Base-by-base conservation (phyloP, 163 green algal species). In the Prototheca stagnorum region DNA sequence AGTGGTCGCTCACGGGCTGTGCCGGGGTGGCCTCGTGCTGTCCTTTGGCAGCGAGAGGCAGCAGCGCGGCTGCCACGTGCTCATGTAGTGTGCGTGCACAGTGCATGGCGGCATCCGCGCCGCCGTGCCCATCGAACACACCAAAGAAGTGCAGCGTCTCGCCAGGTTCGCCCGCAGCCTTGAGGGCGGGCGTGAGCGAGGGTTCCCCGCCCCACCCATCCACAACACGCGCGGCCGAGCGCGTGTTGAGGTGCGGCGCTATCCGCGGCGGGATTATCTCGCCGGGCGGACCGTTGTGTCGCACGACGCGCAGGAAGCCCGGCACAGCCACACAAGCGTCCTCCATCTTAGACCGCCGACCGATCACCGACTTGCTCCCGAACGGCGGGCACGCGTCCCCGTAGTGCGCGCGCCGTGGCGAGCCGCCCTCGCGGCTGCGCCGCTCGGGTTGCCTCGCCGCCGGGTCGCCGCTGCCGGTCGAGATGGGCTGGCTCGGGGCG, bases 101-200 rank as follows among this genome's bases (percentile, higher is more conserved):
- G 66, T 92, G 78, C 49, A 83, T 57, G 1, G 84, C 82, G 1
- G 84, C 86, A 43, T 94, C 78, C 5, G 67, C 75, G 24, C 86
- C 86, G 17, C 86, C 86, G 57, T 95, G 86, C 6, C 86, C 86
- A 54, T 95, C 86, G 64, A 92, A 95, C 5, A 95, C 85, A 14
- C 78, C 86, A 49, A 93, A 95, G 46, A 94, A 93, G 65, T 95
- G 85, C n/a, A 94, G 66, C 19, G 70, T 79, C 43, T 90, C 79
- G 24, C 75, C 54, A n/a, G n/a, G n/a, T n/a, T n/a, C n/a, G n/a
- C n/a, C n/a, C n/a, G n/a, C n/a, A n/a, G n/a, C n/a, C n/a, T n/a
- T n/a, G n/a, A n/a, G n/a, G n/a, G n/a, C n/a, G n/a, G n/a, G n/a
- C n/a, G n/a, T n/a, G n/a, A n/a, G n/a, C n/a, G n/a, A n/a, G n/a